Percentiles rank a stretch among this genome's conserved stretches.
These are phyloP conservation scores for Helicocarpus griseus DNA, from an alignment of 2,329 filamentous ascomycete species.

Conservation along the genomic window DNA sequence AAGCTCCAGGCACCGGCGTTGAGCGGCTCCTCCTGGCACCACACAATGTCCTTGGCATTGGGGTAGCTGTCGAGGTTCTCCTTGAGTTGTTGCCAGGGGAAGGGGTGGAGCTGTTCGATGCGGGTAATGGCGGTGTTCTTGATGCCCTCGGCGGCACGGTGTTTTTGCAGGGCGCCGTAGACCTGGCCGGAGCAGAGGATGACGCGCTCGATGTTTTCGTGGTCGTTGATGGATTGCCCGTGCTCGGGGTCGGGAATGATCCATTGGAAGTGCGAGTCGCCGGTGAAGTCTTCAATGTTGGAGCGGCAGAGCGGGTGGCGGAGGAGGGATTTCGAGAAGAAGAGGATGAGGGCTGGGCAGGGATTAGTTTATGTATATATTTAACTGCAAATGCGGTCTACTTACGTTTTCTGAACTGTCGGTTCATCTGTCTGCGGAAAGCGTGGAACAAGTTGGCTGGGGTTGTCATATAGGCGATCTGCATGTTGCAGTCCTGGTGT, in stretches of 20 bases:
- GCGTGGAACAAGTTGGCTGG: slow-evolving; percentile 95
- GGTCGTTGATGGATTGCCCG: slow-evolving; percentile 62
- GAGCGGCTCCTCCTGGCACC: slow-evolving; percentile 93
- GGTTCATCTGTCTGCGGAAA: slow-evolving; percentile 93
- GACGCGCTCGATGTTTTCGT: slow-evolving; percentile 85
- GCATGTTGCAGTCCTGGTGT: slow-evolving; percentile 99
- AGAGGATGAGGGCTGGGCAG: slow-evolving; percentile 69
- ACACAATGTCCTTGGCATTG: slow-evolving; percentile 95
- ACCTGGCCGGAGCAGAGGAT: slow-evolving; percentile 94
- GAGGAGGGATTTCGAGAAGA: slow-evolving; percentile 96
- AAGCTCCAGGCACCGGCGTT: slow-evolving; percentile 97
- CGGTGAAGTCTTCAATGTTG: slow-evolving; percentile 79
- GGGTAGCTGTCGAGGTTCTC: slow-evolving; percentile 96
- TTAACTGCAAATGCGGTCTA: slow-evolving; percentile 13
- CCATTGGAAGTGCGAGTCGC: slow-evolving; percentile 90
- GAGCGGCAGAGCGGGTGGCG: slow-evolving; percentile 90
- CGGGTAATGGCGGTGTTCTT: slow-evolving; percentile 90
- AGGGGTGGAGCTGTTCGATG: slow-evolving; percentile 95
- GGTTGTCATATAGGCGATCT: slow-evolving; percentile 94
- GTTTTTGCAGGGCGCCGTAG: slow-evolving; percentile 79
- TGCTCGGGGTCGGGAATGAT: slow-evolving; percentile 89
- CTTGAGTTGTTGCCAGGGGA: slow-evolving; percentile 94
- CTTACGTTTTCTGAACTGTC: slow-evolving; percentile 98
- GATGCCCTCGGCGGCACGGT: slow-evolving; percentile 76
- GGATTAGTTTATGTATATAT: slow-evolving; percentile 11